A percentile compares a stretch with the other conserved stretches of the same genome.
Evolutionary conservation across 2,329 filamentous ascomycete species (phyloP).

Genomic region (Beauveria australis): DNA sequence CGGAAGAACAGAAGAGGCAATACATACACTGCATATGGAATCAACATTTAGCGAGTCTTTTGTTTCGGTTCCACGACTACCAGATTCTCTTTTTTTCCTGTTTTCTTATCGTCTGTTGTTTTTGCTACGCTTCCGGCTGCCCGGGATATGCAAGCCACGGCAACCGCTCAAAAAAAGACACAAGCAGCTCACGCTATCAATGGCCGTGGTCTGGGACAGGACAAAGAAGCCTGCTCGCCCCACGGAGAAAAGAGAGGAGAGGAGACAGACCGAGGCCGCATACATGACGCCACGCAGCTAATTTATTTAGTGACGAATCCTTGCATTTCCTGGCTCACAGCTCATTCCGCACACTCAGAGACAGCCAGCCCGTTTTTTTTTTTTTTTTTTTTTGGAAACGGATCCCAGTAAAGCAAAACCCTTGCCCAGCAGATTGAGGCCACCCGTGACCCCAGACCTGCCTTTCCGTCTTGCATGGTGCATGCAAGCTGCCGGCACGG

Average conservation of each 20-base stretch:
- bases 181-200: not conserved
- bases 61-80: not conserved
- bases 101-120: not conserved
- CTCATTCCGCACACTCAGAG: not conserved
- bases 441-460: slow-evolving; percentile 1
- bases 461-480: slow-evolving; percentile 7
- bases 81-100: not conserved
- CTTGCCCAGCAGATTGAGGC: not conserved
- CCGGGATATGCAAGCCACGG: not conserved
- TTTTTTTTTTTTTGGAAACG: not conserved
- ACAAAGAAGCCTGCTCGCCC: not conserved
- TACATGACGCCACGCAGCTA: not conserved
- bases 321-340: not conserved
- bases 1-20: not conserved
- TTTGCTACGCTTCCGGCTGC: not conserved
- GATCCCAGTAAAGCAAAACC: not conserved
- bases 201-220: not conserved
- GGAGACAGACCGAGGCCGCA: not conserved
- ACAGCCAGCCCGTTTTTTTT: not conserved
- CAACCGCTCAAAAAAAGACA: not conserved
- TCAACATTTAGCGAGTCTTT: slow-evolving; percentile 6
- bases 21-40: slow-evolving; percentile 2
- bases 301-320: not conserved
- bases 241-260: not conserved
- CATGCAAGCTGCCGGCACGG: not conserved